Base-by-base conservation (phyloP, 2,329 filamentous ascomycete species). In the Aspergillus sp. region DNA sequence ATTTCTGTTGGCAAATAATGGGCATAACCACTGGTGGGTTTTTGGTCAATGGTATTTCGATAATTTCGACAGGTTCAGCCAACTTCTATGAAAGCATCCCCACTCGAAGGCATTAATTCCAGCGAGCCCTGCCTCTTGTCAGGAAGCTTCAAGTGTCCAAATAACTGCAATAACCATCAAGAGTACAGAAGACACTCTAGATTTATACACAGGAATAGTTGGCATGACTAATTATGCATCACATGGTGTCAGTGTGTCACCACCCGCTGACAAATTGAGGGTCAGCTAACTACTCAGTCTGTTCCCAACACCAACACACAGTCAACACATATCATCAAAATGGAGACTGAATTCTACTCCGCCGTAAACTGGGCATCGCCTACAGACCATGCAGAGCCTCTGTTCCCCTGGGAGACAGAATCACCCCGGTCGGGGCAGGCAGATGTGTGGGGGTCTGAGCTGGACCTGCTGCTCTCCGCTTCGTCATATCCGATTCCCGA, bases 401-500 rank as follows among this genome's bases (percentile, higher is more conserved):
- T 41, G 19, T 39, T 50, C 6, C 35, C 35, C 35, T 50, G 48
- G 48, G 48, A 50, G 17, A 37, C 33, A 23, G n/a, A 5, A 9
- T 23, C 19, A 49, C 33, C 12, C 19, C 21, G n/a, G 9, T 35
- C 19, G 35, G 48, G 11, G 4, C 17, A 37, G 19, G 19, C 8
- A 4, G 9, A 40, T 3, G 19, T 3, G 33, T n/a, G 14, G 35
- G 9, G 14, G 21, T 15, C 62, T n/a, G 49, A 65, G 43, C 40
- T 66, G 11, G 55, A 56, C 7, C 58, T 57, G 19, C 35, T 66
- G 19, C 60, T 66, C 3, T 66, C 64, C 9, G 64, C 64, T 14
- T 61, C 62, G 3, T 64, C 64, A 4, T 66, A 66, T 41, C 61
- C 62, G 15, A 23, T 66, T 4, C 61, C 61, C 4, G 59, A 64